A percentile compares a stretch with the other conserved stretches of the same genome.
Conservation (phyloP, 768 basidiomycete genomes). For the Kondoa subrosea region DNA sequence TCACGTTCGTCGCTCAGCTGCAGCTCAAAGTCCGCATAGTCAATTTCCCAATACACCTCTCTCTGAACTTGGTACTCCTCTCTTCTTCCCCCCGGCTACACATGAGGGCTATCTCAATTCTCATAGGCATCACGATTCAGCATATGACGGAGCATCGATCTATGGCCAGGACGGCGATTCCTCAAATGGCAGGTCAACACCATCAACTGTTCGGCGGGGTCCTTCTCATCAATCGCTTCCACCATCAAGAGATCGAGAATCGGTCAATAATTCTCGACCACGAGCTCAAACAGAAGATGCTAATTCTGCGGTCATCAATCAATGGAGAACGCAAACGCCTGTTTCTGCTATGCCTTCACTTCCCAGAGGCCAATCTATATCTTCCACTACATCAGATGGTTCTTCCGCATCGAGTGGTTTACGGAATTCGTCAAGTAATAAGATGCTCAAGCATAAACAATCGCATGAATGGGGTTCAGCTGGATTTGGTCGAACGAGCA, state of each 20-base stretch:
- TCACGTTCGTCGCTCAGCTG: slow-evolving; percentile 14
- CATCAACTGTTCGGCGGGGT: slow-evolving; percentile 33
- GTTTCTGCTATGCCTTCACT: slow-evolving; percentile 28
- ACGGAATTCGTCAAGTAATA: slow-evolving; percentile 23
- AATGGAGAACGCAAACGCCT: slow-evolving; percentile 44
- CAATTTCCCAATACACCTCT: slow-evolving; percentile 24
- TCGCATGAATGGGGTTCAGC: slow-evolving; percentile 23
- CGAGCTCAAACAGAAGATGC: slow-evolving; percentile 55
- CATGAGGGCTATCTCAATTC: slow-evolving; percentile 5
- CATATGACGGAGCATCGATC: neutral
- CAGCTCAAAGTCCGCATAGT: slow-evolving; percentile 17
- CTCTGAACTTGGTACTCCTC: slow-evolving; percentile 12
- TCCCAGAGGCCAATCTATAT: slow-evolving; percentile 30
- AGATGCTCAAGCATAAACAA: slow-evolving; percentile 21
- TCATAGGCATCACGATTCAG: slow-evolving; percentile 7
- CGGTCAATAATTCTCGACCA: slow-evolving; percentile 40
- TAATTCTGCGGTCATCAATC: slow-evolving; percentile 43
- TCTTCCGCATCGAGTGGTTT: slow-evolving; percentile 17
- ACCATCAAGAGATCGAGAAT: slow-evolving; percentile 33
- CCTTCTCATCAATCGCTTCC: slow-evolving; percentile 43
- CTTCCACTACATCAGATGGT: slow-evolving; percentile 21
- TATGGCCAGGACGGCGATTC: slow-evolving; percentile 5
- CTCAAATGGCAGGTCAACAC: slow-evolving; percentile 41
- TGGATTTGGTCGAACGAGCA: slow-evolving; percentile 19
- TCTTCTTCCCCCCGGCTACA: neutral